Conservation (phyloP, 2,329 filamentous ascomycete species). For the Nemania sp. region DNA sequence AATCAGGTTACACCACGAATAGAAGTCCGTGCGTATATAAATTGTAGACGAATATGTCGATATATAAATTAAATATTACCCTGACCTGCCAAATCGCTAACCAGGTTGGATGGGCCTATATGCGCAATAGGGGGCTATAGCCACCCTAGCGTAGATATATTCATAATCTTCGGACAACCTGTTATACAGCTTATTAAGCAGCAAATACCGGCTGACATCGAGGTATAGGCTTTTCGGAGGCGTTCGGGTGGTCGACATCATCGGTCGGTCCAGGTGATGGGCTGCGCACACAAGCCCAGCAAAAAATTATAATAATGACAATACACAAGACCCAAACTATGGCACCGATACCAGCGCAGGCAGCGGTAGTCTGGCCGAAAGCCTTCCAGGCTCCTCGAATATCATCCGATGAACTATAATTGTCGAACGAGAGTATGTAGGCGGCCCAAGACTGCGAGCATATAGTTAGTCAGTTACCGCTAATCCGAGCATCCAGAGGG, state of each 20-base stretch:
- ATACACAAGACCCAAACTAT: slow-evolving; percentile 47
- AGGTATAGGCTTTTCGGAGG: slow-evolving; percentile 1
- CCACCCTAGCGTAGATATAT: too few relatives aligned
- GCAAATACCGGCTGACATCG: background rate
- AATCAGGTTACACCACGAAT: too few relatives aligned
- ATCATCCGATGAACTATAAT: slow-evolving; percentile 24
- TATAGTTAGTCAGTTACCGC: background rate
- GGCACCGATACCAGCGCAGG: slow-evolving; percentile 47
- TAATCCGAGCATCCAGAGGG: background rate
- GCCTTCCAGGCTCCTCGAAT: slow-evolving; percentile 25
- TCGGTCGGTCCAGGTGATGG: slow-evolving; percentile 15
- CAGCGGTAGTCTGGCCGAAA: slow-evolving; percentile 43
- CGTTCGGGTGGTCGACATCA: slow-evolving; percentile 34
- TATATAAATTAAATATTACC: too few relatives aligned
- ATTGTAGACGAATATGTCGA: too few relatives aligned
- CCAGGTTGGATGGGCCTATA: too few relatives aligned
- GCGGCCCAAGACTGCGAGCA: slow-evolving; percentile 37
- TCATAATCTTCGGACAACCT: too few relatives aligned
- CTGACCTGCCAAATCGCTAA: too few relatives aligned
- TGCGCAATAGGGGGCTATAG: too few relatives aligned
- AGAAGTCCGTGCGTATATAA: too few relatives aligned
- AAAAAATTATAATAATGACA: slow-evolving; percentile 45
- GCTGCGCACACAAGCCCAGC: slow-evolving; percentile 39
- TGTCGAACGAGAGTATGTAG: slow-evolving; percentile 32
- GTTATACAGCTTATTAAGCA: too few relatives aligned